Conservation (phyloP, 2,329 filamentous ascomycete species). For the Chalara sp. region DNA sequence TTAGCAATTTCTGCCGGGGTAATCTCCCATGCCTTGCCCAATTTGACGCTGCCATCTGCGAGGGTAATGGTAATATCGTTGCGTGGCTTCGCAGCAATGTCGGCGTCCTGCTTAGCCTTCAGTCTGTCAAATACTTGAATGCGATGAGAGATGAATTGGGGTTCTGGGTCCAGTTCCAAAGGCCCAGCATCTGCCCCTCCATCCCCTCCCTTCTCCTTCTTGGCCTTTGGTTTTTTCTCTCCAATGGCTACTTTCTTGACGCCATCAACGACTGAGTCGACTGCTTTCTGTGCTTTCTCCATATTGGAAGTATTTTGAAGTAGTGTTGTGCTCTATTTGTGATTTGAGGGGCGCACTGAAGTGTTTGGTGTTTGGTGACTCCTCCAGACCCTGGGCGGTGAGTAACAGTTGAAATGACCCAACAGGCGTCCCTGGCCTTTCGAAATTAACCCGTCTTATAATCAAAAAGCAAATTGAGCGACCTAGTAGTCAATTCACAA, state of each 20-base stretch:
- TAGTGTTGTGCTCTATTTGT: conserved; percentile 9
- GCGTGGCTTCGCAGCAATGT: conserved; percentile 63
- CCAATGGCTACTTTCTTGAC: conserved; percentile 55
- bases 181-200: conserved; percentile 34
- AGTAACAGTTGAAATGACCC: no score
- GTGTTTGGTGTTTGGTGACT: no score
- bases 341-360: background rate
- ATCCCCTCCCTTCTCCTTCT: conserved; percentile 45
- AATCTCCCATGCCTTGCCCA: conserved; percentile 84
- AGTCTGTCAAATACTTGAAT: conserved; percentile 83
- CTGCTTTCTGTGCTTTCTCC: conserved; percentile 41
- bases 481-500: no score
- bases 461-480: no score
- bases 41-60: conserved; percentile 61
- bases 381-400: no score
- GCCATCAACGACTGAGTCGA: conserved; percentile 45
- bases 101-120: conserved; percentile 76
- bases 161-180: conserved; percentile 46
- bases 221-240: conserved; percentile 29
- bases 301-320: conserved; percentile 28
- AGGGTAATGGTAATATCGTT: conserved; percentile 70
- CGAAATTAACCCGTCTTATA: no score
- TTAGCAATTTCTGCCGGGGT: conserved; percentile 74
- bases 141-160: conserved; percentile 76
- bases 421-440: no score